Conservation (phyloP, 2,329 filamentous ascomycete species). For the Niveomyces coronatus region DNA sequence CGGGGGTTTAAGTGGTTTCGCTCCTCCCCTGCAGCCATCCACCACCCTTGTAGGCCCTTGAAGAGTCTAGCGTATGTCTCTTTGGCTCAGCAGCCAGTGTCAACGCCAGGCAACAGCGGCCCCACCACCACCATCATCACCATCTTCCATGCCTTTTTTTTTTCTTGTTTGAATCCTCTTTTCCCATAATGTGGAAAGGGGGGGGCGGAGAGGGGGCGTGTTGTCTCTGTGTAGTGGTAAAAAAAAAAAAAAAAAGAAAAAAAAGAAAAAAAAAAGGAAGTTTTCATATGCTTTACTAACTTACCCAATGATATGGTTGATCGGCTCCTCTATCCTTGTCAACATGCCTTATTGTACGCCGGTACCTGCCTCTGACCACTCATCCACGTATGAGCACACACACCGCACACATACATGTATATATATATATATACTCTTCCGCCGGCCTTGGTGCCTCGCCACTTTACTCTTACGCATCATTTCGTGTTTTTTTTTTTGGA, state of each 20-base stretch:
- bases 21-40: background rate
- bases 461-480: too few species aligned
- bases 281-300: too few species aligned
- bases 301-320: too few species aligned
- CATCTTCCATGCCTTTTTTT: background rate
- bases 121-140: conserved; percentile 13
- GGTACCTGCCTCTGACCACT: too few species aligned
- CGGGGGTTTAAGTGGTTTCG: conserved; percentile 5
- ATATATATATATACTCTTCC: conserved; percentile 7
- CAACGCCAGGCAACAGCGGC: conserved; percentile 24
- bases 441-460: conserved; percentile 10
- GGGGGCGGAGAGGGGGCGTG: background rate
- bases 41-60: background rate
- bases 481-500: too few species aligned
- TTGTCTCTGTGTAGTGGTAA: too few species aligned
- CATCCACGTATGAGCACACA: too few species aligned
- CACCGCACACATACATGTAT: background rate
- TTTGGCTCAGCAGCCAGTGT: conserved; percentile 5
- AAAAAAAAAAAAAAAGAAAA: too few species aligned
- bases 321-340: too few species aligned
- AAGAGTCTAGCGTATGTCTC: conserved; percentile 7
- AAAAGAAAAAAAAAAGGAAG: too few species aligned
- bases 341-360: conserved; percentile 2
- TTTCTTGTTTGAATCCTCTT: too few species aligned
- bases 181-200: background rate